phyloP scores from a whole-genome alignment of 2,329 filamentous ascomycete genomes.

The Xylariaceae sp. region DNA sequence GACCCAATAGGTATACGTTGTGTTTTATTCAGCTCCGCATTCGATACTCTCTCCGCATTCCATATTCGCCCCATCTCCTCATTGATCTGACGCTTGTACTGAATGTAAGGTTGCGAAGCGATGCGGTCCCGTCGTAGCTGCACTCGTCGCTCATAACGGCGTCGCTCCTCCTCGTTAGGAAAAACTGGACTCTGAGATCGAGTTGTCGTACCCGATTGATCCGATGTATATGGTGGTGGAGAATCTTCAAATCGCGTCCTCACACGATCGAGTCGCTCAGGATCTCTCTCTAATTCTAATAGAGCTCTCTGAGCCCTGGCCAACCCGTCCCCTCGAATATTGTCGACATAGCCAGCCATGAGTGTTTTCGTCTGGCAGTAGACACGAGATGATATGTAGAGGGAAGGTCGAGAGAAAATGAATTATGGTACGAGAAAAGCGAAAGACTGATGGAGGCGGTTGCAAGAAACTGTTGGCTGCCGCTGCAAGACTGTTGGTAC shows the following conservation, averaged over 20 bases:
- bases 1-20: background rate
- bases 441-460: no score
- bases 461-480: no score
- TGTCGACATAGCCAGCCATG: background rate
- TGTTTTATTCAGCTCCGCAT: no score
- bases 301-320: background rate
- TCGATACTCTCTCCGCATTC: background rate
- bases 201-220: constrained; percentile 1
- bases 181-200: background rate
- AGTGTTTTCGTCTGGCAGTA: no score
- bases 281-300: background rate
- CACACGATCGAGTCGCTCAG: constrained; percentile 6
- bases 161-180: background rate
- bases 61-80: constrained; percentile 2
- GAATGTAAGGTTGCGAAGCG: background rate
- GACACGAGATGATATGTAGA: no score
- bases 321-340: background rate
- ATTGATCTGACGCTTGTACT: background rate
- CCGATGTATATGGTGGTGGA: constrained; percentile 4
- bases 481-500: no score
- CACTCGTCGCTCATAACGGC: background rate
- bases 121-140: background rate
- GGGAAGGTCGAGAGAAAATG: no score
- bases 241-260: constrained; percentile 13
- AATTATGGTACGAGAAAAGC: background rate